Conservation (phyloP, 768 basidiomycete species). For the Auricularia cornea region DNA sequence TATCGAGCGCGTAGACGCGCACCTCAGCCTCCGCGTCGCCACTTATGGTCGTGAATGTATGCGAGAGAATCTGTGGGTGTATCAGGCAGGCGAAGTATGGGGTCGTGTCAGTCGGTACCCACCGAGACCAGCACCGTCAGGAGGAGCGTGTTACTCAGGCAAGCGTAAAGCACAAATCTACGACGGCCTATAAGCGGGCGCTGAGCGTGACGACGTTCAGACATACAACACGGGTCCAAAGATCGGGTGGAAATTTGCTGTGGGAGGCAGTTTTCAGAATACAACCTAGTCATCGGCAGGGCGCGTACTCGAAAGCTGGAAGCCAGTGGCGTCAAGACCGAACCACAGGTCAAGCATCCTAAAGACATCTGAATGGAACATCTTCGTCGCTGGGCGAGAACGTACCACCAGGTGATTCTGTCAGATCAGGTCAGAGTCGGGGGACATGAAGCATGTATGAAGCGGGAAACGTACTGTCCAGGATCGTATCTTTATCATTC, state of each 20-base stretch:
- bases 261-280: not conserved
- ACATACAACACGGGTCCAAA: conserved; percentile 79
- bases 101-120: conserved; percentile 17
- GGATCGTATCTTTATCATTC: not conserved
- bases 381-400: too few species aligned
- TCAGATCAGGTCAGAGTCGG: conserved; percentile 30
- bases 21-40: conserved; percentile 92
- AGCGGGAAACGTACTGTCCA: not conserved
- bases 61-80: conserved; percentile 70
- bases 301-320: conserved; percentile 58
- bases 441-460: conserved; percentile 11
- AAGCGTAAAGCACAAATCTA: conserved; percentile 72
- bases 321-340: conserved; percentile 89
- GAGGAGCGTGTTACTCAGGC: conserved; percentile 84
- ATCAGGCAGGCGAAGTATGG: conserved; percentile 11
- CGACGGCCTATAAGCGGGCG: not conserved
- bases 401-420: not conserved
- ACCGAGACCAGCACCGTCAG: conserved; percentile 84
- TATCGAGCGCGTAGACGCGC: too few species aligned
- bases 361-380: not conserved
- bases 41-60: conserved; percentile 90
- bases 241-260: conserved; percentile 71
- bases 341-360: conserved; percentile 89
- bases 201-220: not conserved
- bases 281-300: not conserved